A percentile compares a stretch with the other conserved stretches of the same genome.
Evolutionary conservation across 768 basidiomycete genomes (phyloP).

Genomic region (Boletus edulis): DNA sequence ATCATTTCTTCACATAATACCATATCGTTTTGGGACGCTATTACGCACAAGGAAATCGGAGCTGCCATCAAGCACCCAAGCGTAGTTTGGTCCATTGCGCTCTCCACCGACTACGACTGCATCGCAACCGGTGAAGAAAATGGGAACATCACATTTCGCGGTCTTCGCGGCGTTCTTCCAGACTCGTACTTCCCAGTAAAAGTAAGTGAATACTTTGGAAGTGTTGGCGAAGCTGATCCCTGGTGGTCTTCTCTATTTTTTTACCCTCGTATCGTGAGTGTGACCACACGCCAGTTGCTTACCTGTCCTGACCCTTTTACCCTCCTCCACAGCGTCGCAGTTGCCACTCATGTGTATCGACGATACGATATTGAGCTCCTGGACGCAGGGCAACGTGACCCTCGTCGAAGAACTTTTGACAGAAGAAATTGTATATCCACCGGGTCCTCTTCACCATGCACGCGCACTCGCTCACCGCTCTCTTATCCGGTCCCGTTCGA

Average conservation of each 20-base stretch:
- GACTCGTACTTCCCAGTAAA: neutral
- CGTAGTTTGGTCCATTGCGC: neutral
- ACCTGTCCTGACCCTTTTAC: neutral
- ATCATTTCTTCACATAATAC: neutral
- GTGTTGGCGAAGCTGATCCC: neutral
- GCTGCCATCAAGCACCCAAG: neutral
- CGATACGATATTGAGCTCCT: neutral
- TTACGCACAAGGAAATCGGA: neutral
- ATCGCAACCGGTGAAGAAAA: neutral
- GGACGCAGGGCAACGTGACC: neutral
- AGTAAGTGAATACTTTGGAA: neutral
- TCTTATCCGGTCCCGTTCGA: neutral
- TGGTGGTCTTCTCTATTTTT: neutral
- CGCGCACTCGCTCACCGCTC: constrained; percentile 1
- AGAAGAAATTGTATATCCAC: neutral
- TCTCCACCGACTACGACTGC: neutral
- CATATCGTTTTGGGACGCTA: constrained; percentile 5
- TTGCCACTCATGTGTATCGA: neutral
- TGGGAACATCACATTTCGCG: neutral
- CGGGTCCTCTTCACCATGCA: neutral
- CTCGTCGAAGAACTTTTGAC: neutral
- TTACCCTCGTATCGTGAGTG: neutral
- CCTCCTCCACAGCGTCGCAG: neutral
- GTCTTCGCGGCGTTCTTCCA: neutral
- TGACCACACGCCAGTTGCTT: neutral